phyloP scores from a whole-genome alignment of 2,329 filamentous ascomycete species.

The Aphanoascus verrucosus region DNA sequence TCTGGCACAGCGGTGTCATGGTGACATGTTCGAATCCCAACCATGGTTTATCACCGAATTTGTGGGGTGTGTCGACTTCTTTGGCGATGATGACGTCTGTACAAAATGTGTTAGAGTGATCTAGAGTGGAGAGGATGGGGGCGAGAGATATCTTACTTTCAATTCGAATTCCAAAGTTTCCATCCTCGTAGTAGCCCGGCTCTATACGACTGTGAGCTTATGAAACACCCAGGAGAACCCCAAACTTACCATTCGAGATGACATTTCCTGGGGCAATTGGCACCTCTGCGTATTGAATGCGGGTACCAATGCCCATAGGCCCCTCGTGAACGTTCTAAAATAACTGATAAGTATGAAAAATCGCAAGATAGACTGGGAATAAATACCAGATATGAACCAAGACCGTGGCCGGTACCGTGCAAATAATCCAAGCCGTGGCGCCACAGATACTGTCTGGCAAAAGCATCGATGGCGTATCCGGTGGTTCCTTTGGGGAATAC shows the following conservation, averaged over 20 bases:
- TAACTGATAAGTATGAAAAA: slow-evolving; percentile 16
- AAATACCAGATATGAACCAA: slow-evolving; percentile 67
- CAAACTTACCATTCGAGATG: slow-evolving; percentile 57
- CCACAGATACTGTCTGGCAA: slow-evolving; percentile 90
- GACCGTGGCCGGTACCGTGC: slow-evolving; percentile 90
- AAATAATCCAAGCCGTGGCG: slow-evolving; percentile 86
- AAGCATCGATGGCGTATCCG: slow-evolving; percentile 77
- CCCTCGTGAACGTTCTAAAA: slow-evolving; percentile 81
- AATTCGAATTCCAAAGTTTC: slow-evolving; percentile 85
- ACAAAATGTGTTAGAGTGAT: slow-evolving; percentile 3
- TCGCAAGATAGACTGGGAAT: background rate
- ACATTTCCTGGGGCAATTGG: slow-evolving; percentile 85
- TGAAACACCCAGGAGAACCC: background rate
- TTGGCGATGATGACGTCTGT: slow-evolving; percentile 73
- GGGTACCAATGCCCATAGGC: slow-evolving; percentile 87
- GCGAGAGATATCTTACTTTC: slow-evolving; percentile 51
- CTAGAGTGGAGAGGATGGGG: background rate
- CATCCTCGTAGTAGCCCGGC: slow-evolving; percentile 95
- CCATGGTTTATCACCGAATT: slow-evolving; percentile 88
- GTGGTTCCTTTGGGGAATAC: slow-evolving; percentile 92
- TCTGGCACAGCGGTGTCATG: slow-evolving; percentile 89
- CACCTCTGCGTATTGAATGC: slow-evolving; percentile 84
- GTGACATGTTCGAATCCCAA: slow-evolving; percentile 95
- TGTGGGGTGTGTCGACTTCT: slow-evolving; percentile 74
- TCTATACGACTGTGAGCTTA: slow-evolving; percentile 39